These are phyloP conservation scores for Dipodascopsis uninucleata DNA, from an alignment of 805 yeast species.

Conservation along the genomic window DNA sequence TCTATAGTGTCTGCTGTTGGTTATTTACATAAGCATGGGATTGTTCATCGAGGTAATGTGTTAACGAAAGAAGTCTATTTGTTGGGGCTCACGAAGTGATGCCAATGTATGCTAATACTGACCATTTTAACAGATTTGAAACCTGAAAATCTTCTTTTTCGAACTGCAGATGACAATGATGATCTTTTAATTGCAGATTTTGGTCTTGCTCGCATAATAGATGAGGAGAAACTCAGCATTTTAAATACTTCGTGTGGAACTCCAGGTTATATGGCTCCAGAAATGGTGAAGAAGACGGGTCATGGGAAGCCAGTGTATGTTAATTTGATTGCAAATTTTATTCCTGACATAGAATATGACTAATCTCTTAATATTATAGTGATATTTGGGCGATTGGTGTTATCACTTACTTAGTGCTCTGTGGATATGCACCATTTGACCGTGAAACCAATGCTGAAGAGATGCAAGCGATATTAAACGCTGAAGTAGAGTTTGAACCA, in stretches of 20 bases:
- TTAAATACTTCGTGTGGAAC: conserved; percentile 60
- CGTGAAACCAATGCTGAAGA: conserved; percentile 69
- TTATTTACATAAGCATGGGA: conserved; percentile 54
- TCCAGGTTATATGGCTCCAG: conserved; percentile 74
- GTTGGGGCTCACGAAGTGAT: no score
- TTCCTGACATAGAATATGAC: not conserved
- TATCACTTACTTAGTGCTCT: conserved; percentile 61
- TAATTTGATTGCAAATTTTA: not conserved
- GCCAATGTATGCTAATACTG: not conserved
- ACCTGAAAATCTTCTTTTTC: conserved; percentile 65
- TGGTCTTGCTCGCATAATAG: conserved; percentile 56
- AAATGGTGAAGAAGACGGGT: conserved; percentile 50
- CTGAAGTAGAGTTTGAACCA: conserved; percentile 63
- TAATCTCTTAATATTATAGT: conserved; percentile 4
- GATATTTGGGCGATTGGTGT: conserved; percentile 81
- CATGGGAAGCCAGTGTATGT: conserved; percentile 50
- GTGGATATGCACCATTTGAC: conserved; percentile 77
- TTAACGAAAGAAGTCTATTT: not conserved
- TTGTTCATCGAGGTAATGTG: conserved; percentile 57
- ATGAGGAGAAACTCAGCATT: conserved; percentile 35
- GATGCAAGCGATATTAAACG: conserved; percentile 53
- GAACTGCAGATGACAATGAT: conserved; percentile 38
- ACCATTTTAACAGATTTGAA: conserved; percentile 47
- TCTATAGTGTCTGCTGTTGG: conserved; percentile 53
- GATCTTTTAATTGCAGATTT: conserved; percentile 56